A percentile compares a stretch with the other conserved stretches of the same genome.
Evolutionary conservation across 2,329 filamentous ascomycete species (phyloP).

Genomic region (Sordariomycetes sp.): DNA sequence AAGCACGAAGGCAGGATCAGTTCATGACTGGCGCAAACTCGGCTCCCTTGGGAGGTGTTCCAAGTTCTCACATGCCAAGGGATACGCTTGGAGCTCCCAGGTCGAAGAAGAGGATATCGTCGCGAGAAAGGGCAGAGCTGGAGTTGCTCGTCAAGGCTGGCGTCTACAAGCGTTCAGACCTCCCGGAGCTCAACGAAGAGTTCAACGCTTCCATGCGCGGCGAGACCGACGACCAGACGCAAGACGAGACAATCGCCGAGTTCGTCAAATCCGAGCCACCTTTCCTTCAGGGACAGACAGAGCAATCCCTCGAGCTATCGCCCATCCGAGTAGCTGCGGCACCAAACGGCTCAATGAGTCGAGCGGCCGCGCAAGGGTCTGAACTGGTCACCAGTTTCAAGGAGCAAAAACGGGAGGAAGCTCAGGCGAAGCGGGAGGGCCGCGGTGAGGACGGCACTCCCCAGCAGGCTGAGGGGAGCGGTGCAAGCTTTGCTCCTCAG

Average conservation of each 20-base stretch:
- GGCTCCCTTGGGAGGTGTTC: conserved; percentile 55
- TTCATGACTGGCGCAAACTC: conserved; percentile 88
- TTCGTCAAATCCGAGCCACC: conserved; percentile 93
- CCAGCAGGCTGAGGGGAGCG: conserved; percentile 71
- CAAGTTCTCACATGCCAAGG: conserved; percentile 22
- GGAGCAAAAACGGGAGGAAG: conserved; percentile 82
- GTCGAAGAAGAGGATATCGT: conserved; percentile 88
- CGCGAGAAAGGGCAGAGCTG: conserved; percentile 95
- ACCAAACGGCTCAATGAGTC: conserved; percentile 94
- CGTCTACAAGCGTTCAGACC: conserved; percentile 84
- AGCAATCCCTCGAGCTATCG: conserved; percentile 88
- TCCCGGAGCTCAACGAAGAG: conserved; percentile 89
- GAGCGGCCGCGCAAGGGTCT: conserved; percentile 90
- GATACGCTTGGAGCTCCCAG: conserved; percentile 34
- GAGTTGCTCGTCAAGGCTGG: conserved; percentile 93
- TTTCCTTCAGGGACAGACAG: conserved; percentile 91
- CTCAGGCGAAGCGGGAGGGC: conserved; percentile 64
- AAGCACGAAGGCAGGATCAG: conserved; percentile 64
- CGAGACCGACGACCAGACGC: conserved; percentile 80
- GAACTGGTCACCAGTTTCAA: conserved; percentile 80
- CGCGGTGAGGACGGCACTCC: conserved; percentile 74
- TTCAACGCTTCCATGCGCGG: conserved; percentile 82
- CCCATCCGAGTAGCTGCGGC: conserved; percentile 96
- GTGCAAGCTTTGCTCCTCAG: conserved; percentile 83
- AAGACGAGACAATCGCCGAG: conserved; percentile 96